Evolutionary conservation across 805 yeast genomes (phyloP), one percentile per base, ranked within the genome.

Genomic region (Monosporozyma solicola): DNA sequence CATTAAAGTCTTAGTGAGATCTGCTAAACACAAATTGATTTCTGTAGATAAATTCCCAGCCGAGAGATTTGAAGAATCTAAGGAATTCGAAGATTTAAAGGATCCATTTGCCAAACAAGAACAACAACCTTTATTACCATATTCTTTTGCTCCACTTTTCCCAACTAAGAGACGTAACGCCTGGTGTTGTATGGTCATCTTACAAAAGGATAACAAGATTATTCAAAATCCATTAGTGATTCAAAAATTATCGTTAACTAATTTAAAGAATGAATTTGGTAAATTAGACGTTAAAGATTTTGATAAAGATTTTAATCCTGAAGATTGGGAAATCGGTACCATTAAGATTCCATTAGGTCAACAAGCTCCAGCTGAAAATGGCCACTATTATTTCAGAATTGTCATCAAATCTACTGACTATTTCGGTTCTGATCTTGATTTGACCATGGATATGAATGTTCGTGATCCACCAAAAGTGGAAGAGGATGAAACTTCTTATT

Each of bases 151-250:
- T 0, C 95, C 96, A 48, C 80, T 74, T 64, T 88, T 83, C 75
- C 97, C 99, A 25, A 73, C 72, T 16, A 65, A 68, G 51, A 74
- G 74, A 57, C 68, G 65, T 33, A 63, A 68, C 29, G 68, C 72
- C 31, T 92, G 96, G 91, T 74, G 80, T 47, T 91, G 85, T 33
- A 77, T 84, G 50, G 69, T 94, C 50, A 73, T 80, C 33, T 73
- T 79, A 51, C 96, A 88, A 67, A 82, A 82, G 59, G 98, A 92
- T 69, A 82, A 80, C 55, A 88, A 86, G 67, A 72, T 94, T 47
- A 79, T 84, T 24, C 97, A 91, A 58, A 73, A 80, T 9, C 88
- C 88, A 3, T 55, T 62, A 16, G 53, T 57, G 7, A 51, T 67
- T 9, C 59, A 64, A 45, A 64, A 59, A 51, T 47, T 67, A 10